Percentiles rank a stretch among this genome's conserved stretches.
Evolutionary conservation across 2,329 filamentous ascomycete species (phyloP).

Genomic region (Stagonosporopsis chrysanthemi): DNA sequence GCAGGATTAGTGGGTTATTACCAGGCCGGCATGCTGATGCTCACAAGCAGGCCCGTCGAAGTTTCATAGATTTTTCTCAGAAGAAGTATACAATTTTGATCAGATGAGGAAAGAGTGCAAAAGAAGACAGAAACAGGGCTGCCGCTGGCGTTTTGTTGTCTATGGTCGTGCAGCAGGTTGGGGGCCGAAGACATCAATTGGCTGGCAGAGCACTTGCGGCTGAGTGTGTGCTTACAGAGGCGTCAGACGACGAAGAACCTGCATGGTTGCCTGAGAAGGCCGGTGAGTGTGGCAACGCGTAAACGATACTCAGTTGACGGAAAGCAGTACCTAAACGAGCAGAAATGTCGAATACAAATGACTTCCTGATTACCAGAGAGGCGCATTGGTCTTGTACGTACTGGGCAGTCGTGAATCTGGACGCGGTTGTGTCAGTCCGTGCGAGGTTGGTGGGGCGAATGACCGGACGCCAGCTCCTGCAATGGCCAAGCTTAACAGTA

Average conservation of each 20-base stretch:
- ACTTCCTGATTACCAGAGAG: background rate
- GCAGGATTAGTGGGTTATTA: background rate
- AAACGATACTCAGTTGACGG: background rate
- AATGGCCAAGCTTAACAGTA: background rate
- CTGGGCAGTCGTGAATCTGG: background rate
- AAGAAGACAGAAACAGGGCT: background rate
- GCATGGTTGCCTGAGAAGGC: background rate
- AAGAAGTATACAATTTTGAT: background rate
- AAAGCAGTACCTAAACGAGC: background rate
- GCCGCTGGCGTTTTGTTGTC: background rate
- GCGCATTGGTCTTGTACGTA: background rate
- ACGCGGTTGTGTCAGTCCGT: background rate
- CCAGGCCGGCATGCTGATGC: background rate
- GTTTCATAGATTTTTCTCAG: background rate
- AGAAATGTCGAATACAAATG: background rate
- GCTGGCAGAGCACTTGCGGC: background rate
- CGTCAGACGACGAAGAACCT: background rate
- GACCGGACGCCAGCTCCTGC: background rate
- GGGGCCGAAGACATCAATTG: constrained; percentile 6
- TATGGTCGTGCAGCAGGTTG: background rate
- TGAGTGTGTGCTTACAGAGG: constrained; percentile 8
- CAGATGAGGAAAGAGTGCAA: no score
- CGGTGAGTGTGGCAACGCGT: background rate
- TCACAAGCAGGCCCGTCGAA: background rate
- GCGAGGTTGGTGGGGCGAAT: background rate